phyloP scores from a whole-genome alignment of 352 stramenopile species.

The Pythium pyrilobum region DNA sequence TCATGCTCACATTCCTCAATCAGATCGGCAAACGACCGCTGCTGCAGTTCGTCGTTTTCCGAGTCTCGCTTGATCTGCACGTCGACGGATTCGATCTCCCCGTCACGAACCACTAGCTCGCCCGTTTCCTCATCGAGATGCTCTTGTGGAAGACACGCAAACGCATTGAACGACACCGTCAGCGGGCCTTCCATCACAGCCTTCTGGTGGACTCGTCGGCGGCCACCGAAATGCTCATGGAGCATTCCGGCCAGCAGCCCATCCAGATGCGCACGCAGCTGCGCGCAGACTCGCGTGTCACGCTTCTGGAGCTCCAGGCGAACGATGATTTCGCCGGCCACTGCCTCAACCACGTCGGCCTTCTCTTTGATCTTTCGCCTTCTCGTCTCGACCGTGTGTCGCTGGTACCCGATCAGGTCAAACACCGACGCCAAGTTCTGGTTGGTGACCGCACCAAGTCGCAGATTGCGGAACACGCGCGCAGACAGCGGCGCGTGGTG shows the following conservation, averaged over 20 bases:
- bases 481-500: slow-evolving; percentile 44
- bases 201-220: slow-evolving; percentile 21
- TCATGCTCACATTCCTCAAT: slow-evolving; percentile 34
- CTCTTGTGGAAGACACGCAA: slow-evolving; percentile 54
- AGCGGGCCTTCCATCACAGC: slow-evolving; percentile 29
- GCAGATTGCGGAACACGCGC: slow-evolving; percentile 61
- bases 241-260: slow-evolving; percentile 47
- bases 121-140: slow-evolving; percentile 49
- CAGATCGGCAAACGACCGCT: slow-evolving; percentile 31
- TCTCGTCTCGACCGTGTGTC: slow-evolving; percentile 6
- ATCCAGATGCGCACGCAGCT: slow-evolving; percentile 46
- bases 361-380: slow-evolving; percentile 48
- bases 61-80: slow-evolving; percentile 5
- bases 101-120: slow-evolving; percentile 42
- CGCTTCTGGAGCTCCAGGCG: slow-evolving; percentile 32
- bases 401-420: slow-evolving; percentile 58
- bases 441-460: slow-evolving; percentile 60
- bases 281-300: slow-evolving; percentile 14
- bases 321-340: slow-evolving; percentile 61
- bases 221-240: slow-evolving; percentile 49
- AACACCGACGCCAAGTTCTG: slow-evolving; percentile 63
- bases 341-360: slow-evolving; percentile 60
- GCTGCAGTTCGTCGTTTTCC: not conserved
- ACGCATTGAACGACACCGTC: slow-evolving; percentile 48
- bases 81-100: slow-evolving; percentile 21